Evolutionary conservation across 2,329 filamentous ascomycete genomes (phyloP).

Genomic region (Nigrospora sphaerica): DNA sequence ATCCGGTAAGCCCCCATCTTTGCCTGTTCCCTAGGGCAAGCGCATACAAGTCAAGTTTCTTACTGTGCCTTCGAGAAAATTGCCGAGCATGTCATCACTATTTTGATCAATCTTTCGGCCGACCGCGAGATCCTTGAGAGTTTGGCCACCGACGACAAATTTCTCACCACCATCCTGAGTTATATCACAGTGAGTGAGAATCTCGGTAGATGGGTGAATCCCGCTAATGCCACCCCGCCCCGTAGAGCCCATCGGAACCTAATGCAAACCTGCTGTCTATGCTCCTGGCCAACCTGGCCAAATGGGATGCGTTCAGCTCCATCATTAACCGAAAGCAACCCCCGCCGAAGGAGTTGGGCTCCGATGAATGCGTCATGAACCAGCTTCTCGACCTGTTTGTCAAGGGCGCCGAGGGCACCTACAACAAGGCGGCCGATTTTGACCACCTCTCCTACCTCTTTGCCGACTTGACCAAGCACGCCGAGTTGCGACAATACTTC

Average conservation of each 20-base stretch:
- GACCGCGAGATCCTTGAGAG: slow-evolving; percentile 69
- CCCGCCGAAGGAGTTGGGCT: slow-evolving; percentile 62
- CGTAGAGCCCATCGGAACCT: slow-evolving; percentile 62
- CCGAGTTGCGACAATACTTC: slow-evolving; percentile 69
- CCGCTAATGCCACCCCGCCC: slow-evolving; percentile 6
- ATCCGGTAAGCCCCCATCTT: slow-evolving; percentile 53
- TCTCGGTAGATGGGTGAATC: background rate
- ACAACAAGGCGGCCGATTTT: slow-evolving; percentile 80
- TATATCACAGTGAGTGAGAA: slow-evolving; percentile 61
- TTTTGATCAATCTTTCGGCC: slow-evolving; percentile 78
- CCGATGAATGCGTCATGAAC: slow-evolving; percentile 70
- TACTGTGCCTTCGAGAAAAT: slow-evolving; percentile 53
- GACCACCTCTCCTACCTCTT: slow-evolving; percentile 94
- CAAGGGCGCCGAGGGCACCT: slow-evolving; percentile 73
- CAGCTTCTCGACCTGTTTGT: slow-evolving; percentile 95
- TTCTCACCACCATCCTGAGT: slow-evolving; percentile 65
- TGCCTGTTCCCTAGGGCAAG: background rate
- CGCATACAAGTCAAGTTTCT: background rate
- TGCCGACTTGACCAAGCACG: slow-evolving; percentile 81
- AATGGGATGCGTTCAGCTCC: slow-evolving; percentile 65
- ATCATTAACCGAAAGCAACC: slow-evolving; percentile 63
- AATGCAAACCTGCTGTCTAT: slow-evolving; percentile 83
- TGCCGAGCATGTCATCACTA: slow-evolving; percentile 85
- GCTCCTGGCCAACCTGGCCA: slow-evolving; percentile 87
- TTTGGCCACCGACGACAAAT: slow-evolving; percentile 71